Base-by-base conservation (phyloP, 164 flowering plant genomes). In the Kingdonia uniflora region DNA sequence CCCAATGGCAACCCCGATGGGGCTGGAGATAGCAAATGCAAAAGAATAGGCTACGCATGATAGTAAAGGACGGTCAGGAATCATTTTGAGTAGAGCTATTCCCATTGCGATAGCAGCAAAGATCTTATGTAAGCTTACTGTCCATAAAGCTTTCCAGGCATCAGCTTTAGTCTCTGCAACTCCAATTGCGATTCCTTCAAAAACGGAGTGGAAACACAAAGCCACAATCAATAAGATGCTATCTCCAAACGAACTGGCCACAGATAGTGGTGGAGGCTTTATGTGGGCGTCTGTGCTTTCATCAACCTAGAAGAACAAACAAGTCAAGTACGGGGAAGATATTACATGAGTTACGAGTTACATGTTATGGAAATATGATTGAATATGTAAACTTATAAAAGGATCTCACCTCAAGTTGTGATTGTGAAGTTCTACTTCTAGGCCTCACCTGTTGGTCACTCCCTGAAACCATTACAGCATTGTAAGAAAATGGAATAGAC, bases 21-120 rank as follows among this genome's bases (percentile, higher is more conserved):
- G 87, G 22, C 80, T 81, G 1, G 92, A 84, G 22, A 84, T 70
- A 49, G 86, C 87, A 52, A 81, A 84, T 11, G 88, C 84, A 51
- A 84, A 82, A 0, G 88, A 75, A 40, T 82, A 84, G 20, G 77
- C 74, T 14, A 29, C 56, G 52, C 80, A 71, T 0, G 84, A 78
- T 1, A 80, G 41, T 8, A 84, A 42, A 3, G 88, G 86, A 0
- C 86, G 79, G 22, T 78, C 67, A 0, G 94, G 94, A 19, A 84
- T 74, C 76, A 84, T 80, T 5, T 76, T 57, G 13, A 84, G 73
- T 13, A 84, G 78, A 20, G 88, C 86, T 52, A 84, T 82, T 11
- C 88, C 85, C 94, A 84, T 84, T 19, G 88, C 88, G 19, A 84
- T 64, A 20, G 92, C 92, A 21, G 87, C 92, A 59, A 84, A 81